A percentile compares a stretch with the other conserved stretches of the same genome.
Evolutionary conservation across 2,329 filamentous ascomycete species (phyloP).

Genomic region (Microascus cirrosus): DNA sequence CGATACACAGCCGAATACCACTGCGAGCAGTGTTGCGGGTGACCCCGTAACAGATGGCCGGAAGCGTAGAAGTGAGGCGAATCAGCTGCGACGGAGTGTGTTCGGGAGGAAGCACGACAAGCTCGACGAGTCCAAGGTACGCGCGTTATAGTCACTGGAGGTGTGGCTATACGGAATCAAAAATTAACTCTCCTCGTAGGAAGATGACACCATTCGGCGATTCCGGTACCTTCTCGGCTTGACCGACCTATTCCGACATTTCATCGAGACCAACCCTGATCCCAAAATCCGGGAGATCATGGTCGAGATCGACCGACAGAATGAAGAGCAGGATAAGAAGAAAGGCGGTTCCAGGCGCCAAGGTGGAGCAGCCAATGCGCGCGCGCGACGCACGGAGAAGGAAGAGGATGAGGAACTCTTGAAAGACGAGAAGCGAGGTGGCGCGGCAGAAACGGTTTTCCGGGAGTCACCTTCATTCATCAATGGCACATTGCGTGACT

Average conservation of each 20-base stretch:
- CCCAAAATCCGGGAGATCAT: constrained; percentile 91
- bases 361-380: constrained; percentile 69
- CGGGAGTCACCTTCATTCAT: constrained; percentile 89
- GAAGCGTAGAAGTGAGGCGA: constrained; percentile 75
- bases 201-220: constrained; percentile 87
- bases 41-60: constrained; percentile 66
- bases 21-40: constrained; percentile 75
- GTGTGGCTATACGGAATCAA: constrained; percentile 4
- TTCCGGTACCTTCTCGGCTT: constrained; percentile 92
- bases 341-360: constrained; percentile 54
- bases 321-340: constrained; percentile 65
- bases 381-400: constrained; percentile 83
- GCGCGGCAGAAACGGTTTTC: constrained; percentile 80
- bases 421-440: constrained; percentile 81
- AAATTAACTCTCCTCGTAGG: constrained; percentile 35
- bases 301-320: constrained; percentile 87
- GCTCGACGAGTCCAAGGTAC: constrained; percentile 83
- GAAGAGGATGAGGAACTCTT: constrained; percentile 89
- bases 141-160: constrained; percentile 3
- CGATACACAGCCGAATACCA: constrained; percentile 56
- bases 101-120: constrained; percentile 92
- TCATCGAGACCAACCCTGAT: constrained; percentile 95
- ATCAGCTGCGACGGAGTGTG: constrained; percentile 81
- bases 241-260: constrained; percentile 95
- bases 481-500: constrained; percentile 84